Evolutionary conservation across 495 filamentous ascomycete species (phyloP).

Genomic region (Jackrogersella minutella): DNA sequence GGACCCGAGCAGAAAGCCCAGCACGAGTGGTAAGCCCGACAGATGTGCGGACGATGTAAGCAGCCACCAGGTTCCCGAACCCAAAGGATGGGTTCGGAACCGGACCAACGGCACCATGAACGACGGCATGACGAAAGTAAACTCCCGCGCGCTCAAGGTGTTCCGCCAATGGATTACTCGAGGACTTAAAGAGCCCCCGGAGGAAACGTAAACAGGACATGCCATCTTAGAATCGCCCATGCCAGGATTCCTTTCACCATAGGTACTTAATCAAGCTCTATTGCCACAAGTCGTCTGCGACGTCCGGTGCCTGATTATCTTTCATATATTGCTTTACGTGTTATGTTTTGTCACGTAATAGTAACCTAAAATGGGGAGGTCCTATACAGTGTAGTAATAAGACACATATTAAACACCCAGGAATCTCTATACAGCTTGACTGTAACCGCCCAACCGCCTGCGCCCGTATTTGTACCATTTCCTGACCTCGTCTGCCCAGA

Average conservation of each 20-base stretch:
- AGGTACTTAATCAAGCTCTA: not conserved
- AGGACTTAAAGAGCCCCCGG: not conserved
- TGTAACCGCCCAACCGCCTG: constrained; percentile 54
- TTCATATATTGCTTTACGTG: constrained; percentile 25
- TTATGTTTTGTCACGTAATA: not conserved
- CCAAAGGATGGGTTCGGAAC: not conserved
- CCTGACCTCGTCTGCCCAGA: constrained; percentile 91
- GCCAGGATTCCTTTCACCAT: no score
- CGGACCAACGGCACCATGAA: constrained; percentile 15
- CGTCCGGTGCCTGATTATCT: not conserved
- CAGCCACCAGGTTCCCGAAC: not conserved
- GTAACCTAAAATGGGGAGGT: constrained; percentile 16
- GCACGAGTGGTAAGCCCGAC: not conserved
- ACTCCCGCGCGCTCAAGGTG: not conserved
- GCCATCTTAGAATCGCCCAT: not conserved
- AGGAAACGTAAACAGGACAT: not conserved
- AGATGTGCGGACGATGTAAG: not conserved
- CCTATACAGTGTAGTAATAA: not conserved
- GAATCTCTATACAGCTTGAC: constrained; percentile 55
- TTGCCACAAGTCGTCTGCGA: not conserved
- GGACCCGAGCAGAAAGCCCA: not conserved
- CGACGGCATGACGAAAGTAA: constrained; percentile 14
- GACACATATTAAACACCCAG: not conserved
- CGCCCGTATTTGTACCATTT: constrained; percentile 71
- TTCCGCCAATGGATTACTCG: not conserved